Evolutionary conservation across 2,329 filamentous ascomycete species (phyloP).

Genomic region (Alternaria sp.): DNA sequence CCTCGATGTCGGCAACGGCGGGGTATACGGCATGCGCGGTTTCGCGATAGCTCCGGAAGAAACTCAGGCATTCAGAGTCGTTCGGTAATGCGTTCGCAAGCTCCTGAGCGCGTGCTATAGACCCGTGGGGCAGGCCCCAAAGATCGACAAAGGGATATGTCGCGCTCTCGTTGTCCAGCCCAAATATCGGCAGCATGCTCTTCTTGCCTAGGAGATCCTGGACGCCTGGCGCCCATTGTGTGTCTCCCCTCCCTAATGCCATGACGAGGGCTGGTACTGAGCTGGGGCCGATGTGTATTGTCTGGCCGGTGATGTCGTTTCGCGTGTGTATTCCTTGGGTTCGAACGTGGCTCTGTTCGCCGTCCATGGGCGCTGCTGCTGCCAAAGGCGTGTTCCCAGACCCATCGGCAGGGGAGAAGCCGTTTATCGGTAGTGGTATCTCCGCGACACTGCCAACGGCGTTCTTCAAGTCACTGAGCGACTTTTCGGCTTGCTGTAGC

Average conservation of each 20-base stretch:
- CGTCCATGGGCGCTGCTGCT: slow-evolving; percentile 48
- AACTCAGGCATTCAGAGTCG: slow-evolving; percentile 65
- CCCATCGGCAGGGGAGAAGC: slow-evolving; percentile 43
- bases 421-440: slow-evolving; percentile 44
- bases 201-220: slow-evolving; percentile 66
- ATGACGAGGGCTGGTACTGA: slow-evolving; percentile 69
- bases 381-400: slow-evolving; percentile 47
- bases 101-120: slow-evolving; percentile 64
- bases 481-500: slow-evolving; percentile 58
- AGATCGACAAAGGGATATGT: slow-evolving; percentile 72
- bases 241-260: slow-evolving; percentile 56
- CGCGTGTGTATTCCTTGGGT: slow-evolving; percentile 67
- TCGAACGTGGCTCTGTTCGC: slow-evolving; percentile 53
- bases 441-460: slow-evolving; percentile 52
- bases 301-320: slow-evolving; percentile 67
- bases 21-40: slow-evolving; percentile 68
- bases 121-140: slow-evolving; percentile 68
- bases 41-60: slow-evolving; percentile 66
- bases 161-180: slow-evolving; percentile 69
- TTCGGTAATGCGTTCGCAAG: slow-evolving; percentile 66
- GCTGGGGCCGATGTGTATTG: slow-evolving; percentile 67
- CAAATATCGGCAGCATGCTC: slow-evolving; percentile 68
- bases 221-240: slow-evolving; percentile 60
- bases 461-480: slow-evolving; percentile 56
- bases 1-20: slow-evolving; percentile 64